A percentile compares a stretch with the other conserved stretches of the same genome.
Conservation (phyloP, 2,329 filamentous ascomycete genomes). For the Aspergillus oerlinghausenensis region DNA sequence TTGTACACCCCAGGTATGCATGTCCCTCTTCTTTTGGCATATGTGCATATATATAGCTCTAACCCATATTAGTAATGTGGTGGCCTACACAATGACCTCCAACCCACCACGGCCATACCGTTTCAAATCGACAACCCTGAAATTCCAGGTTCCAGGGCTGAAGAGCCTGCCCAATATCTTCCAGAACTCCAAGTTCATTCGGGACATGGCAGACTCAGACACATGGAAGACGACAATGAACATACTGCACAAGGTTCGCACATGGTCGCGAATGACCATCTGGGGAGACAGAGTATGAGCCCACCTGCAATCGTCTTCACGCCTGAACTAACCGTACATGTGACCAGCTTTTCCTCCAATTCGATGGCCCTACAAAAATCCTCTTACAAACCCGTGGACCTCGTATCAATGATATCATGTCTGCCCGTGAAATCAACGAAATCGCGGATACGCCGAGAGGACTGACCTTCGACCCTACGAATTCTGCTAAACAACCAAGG, state of each 20-base stretch:
- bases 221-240: constrained; percentile 67
- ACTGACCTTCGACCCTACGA: constrained; percentile 57
- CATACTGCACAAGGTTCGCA: constrained; percentile 66
- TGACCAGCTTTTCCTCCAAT: constrained; percentile 71
- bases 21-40: background rate
- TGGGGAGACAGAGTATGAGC: constrained; percentile 75
- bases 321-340: constrained; percentile 2
- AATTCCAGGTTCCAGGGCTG: constrained; percentile 70
- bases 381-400: constrained; percentile 84
- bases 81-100: constrained; percentile 78
- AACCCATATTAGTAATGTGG: constrained; percentile 60
- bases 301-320: background rate
- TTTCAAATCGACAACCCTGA: constrained; percentile 70
- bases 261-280: constrained; percentile 72
- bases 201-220: constrained; percentile 64
- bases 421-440: constrained; percentile 76
- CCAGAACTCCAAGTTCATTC: constrained; percentile 68
- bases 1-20: constrained; percentile 69
- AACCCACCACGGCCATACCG: constrained; percentile 77
- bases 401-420: constrained; percentile 71
- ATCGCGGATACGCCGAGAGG: constrained; percentile 79
- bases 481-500: constrained; percentile 8
- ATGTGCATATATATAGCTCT: constrained; percentile 1
- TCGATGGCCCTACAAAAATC: constrained; percentile 79
- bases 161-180: constrained; percentile 58